Evolutionary conservation across 2,329 filamentous ascomycete genomes (phyloP), one percentile per base, ranked within the genome.

Genomic region (Scedosporium apiospermum): DNA sequence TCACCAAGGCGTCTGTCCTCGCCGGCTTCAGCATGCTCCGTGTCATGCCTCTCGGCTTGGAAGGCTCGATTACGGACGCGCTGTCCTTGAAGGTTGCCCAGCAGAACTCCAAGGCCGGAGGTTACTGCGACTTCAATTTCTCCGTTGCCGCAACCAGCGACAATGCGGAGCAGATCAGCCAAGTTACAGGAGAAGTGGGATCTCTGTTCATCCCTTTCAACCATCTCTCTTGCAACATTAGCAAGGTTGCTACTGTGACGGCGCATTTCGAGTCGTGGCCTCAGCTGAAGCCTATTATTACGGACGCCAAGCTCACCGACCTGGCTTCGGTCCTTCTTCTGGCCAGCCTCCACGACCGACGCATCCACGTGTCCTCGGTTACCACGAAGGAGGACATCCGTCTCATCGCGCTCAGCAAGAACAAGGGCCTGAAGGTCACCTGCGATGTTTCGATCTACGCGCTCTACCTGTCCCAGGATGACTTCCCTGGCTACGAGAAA

Each of bases 201-300:
- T 91, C 89, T 21, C 80, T 93, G 53, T 93, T 91, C 77, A 89
- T 93, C 65, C 89, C 89, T 14, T 93, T 93, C 80, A 91, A 93
- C 74, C 84, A 90, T 73, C 78, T 92, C 27, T 89, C 88, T 64
- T 89, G 88, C 68, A 93, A 92, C 73, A 91, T 93, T 73, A 91
- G 86, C 81, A 91, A 91, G 78, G 89, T 92, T 57, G 88, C 89
- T 21, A 86, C 89, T 9, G 88, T 92, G 65, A 90, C 88, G 61
- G 84, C 87, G 64, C 89, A 93, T 77, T 93, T 93, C 69, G 87
- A 87, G 65, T 82, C 86, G 26, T 93, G 89, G 89, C 89, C 89
- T 42, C 78, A 80, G 3, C 87, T 85, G 78, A 93, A 93, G 78
- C 88, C 89, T 59, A 90, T 93, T 68, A 80, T 93, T 69, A 93